Base-by-base conservation (phyloP, 2,329 filamentous ascomycete species). In the Fusarium brachygibbosum region DNA sequence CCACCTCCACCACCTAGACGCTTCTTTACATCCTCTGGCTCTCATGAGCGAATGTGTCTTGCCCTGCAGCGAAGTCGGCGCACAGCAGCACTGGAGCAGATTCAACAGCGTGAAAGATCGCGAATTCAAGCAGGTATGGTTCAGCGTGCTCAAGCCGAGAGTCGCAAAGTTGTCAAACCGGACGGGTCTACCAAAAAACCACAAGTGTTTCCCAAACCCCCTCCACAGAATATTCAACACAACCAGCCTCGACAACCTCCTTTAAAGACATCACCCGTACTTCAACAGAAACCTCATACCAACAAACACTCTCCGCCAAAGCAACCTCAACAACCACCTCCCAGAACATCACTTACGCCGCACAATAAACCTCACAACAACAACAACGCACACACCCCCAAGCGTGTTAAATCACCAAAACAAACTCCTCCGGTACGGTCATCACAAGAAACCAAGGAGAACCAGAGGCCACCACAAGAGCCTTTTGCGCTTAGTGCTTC, bases 11-110 rank as follows among this genome's bases (percentile, higher is more conserved):
- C 48, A 25, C 67, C 42, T 1, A 67, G 52, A 54, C 77, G 78
- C 14, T 81, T 81, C 70, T 81, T 81, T 58, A 81, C 79, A 3
- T 72, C 78, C 4, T 81, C 79, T 0, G 79, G 79, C 12, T 77
- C 76, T 2, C 74, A 76, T 23, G 79, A 81, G 58, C 69, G 75
- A 37, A 64, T 79, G 40, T 76, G 76, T 3, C 73, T 81, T 1
- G 78, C 79, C 6, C 53, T 80, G 2, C 76, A 78, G 13, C 76
- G 76, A 21, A 81, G 80, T 51, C 75, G 76, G 5, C 77, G 78
- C 29, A 76, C 74, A 28, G 79, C 78, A 6, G 78, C 74, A 3
- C 66, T 76, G 1, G 75, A 80, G 28, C 65, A 74, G 32, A 50
- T 77, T 7, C 76, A 76, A 14, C 69, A 73, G 9, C 66, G 67